phyloP scores from a whole-genome alignment of 208 protist species.

The Crithidia expoeki region DNA sequence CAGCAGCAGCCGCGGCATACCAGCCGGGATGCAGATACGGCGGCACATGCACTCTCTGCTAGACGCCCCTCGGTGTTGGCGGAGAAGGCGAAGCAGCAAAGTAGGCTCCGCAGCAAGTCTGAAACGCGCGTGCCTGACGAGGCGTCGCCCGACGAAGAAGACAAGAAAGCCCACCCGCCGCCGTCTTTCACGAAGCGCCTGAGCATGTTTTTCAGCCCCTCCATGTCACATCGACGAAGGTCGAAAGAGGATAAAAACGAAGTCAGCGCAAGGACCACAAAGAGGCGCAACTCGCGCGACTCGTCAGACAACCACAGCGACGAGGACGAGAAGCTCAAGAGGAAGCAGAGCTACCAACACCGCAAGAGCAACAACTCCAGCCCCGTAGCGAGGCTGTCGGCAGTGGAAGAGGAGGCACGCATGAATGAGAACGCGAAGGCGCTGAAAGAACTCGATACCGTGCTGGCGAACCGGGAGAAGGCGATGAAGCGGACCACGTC shows the following conservation, averaged over 20 bases:
- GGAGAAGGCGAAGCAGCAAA: too few species aligned
- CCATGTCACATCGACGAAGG: slow-evolving; percentile 5
- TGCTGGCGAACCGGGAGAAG: background rate
- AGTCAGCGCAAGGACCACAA: background rate
- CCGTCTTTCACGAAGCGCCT: slow-evolving; percentile 12
- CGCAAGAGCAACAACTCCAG: background rate
- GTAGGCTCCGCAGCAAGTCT: too few species aligned
- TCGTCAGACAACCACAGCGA: background rate
- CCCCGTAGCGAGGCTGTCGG: slow-evolving; percentile 4
- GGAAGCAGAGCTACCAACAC: background rate
- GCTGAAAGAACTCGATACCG: slow-evolving; percentile 3
- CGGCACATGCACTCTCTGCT: too few species aligned
- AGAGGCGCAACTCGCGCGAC: background rate
- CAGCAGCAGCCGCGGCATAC: background rate
- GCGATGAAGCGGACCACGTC: background rate
- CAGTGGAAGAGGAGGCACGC: background rate
- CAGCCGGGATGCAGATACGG: too few species aligned
- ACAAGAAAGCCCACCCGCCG: background rate
- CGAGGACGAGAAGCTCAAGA: background rate
- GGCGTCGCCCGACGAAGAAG: too few species aligned
- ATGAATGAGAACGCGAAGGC: background rate
- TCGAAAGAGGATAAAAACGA: slow-evolving; percentile 4
- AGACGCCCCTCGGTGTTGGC: too few species aligned
- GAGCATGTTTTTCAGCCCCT: background rate
- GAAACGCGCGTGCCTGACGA: too few species aligned